Percentiles rank a stretch among this genome's conserved stretches.
phyloP scores from a whole-genome alignment of 305 asterid genomes.

The Vinca major region DNA sequence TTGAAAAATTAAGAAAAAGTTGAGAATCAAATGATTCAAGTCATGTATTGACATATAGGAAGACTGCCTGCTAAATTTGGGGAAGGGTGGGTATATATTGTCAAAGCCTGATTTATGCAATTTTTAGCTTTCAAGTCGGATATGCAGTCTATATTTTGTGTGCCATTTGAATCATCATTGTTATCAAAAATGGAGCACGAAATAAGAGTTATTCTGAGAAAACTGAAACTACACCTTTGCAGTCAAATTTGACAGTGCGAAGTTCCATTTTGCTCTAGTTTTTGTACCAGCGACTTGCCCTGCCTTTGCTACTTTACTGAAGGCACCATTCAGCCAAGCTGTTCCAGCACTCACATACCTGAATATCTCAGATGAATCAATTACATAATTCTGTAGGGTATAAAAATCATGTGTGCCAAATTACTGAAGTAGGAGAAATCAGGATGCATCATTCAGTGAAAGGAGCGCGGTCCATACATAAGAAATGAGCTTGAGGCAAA shows the following conservation, averaged over 20 bases:
- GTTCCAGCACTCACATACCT: slow-evolving; percentile 96
- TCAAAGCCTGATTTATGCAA: too few species aligned
- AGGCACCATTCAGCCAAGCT: slow-evolving; percentile 88
- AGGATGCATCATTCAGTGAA: not conserved
- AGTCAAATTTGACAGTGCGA: slow-evolving; percentile 67
- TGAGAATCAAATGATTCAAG: not conserved
- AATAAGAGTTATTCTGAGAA: not conserved
- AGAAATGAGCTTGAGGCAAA: not conserved
- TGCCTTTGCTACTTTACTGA: slow-evolving; percentile 71
- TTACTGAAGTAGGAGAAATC: not conserved
- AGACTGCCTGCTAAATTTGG: too few species aligned
- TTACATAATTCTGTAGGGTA: not conserved
- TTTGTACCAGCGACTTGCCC: slow-evolving; percentile 86
- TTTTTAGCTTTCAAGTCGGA: not conserved
- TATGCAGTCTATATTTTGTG: not conserved
- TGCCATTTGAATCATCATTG: not conserved
- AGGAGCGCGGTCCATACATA: not conserved
- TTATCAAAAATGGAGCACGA: slow-evolving; percentile 1
- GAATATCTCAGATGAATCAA: slow-evolving; percentile 20
- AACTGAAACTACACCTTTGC: slow-evolving; percentile 48
- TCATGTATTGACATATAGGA: not conserved
- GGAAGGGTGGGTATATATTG: too few species aligned
- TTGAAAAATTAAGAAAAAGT: not conserved
- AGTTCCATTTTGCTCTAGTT: slow-evolving; percentile 85
- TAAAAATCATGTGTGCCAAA: not conserved